phyloP scores from a whole-genome alignment of 2,329 filamentous ascomycete species.

The Alternaria arbusti region DNA sequence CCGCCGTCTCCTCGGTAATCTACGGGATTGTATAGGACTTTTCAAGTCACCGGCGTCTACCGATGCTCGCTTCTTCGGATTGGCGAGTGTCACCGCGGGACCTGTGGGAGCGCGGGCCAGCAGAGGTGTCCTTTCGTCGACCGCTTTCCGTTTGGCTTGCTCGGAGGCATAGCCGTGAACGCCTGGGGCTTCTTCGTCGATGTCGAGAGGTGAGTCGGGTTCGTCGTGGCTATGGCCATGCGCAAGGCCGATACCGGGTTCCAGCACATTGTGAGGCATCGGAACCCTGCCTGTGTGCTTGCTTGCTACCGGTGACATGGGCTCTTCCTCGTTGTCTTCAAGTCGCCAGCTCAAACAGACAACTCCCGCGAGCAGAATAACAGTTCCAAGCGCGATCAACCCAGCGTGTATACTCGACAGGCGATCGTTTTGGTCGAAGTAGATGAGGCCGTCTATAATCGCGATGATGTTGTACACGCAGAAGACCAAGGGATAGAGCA shows the following conservation, averaged over 20 bases:
- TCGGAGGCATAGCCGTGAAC: slow-evolving; percentile 33
- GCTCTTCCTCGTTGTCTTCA: slow-evolving; percentile 72
- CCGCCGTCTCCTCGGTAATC: slow-evolving; percentile 38
- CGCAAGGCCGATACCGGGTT: slow-evolving; percentile 82
- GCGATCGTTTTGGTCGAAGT: slow-evolving; percentile 87
- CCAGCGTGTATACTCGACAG: slow-evolving; percentile 77
- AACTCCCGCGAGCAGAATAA: slow-evolving; percentile 84
- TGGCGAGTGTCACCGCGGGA: slow-evolving; percentile 31
- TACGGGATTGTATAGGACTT: slow-evolving; percentile 33
- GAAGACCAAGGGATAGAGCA: slow-evolving; percentile 96
- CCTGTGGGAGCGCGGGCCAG: slow-evolving; percentile 43
- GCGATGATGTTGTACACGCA: slow-evolving; percentile 99
- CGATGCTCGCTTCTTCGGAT: slow-evolving; percentile 35
- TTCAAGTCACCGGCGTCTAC: slow-evolving; percentile 21
- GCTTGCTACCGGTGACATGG: slow-evolving; percentile 52
- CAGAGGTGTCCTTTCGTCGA: slow-evolving; percentile 47
- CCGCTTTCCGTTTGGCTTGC: slow-evolving; percentile 32
- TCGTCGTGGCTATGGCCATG: slow-evolving; percentile 70
- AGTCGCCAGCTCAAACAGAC: slow-evolving; percentile 93
- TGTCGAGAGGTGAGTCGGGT: slow-evolving; percentile 32
- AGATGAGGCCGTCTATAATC: slow-evolving; percentile 95
- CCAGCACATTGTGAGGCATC: slow-evolving; percentile 69
- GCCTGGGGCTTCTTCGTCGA: slow-evolving; percentile 39
- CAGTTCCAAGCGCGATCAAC: slow-evolving; percentile 84
- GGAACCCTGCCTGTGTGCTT: slow-evolving; percentile 47